Base-by-base conservation (phyloP, 2,329 filamentous ascomycete species). In the Neoarthrinium moseri region DNA sequence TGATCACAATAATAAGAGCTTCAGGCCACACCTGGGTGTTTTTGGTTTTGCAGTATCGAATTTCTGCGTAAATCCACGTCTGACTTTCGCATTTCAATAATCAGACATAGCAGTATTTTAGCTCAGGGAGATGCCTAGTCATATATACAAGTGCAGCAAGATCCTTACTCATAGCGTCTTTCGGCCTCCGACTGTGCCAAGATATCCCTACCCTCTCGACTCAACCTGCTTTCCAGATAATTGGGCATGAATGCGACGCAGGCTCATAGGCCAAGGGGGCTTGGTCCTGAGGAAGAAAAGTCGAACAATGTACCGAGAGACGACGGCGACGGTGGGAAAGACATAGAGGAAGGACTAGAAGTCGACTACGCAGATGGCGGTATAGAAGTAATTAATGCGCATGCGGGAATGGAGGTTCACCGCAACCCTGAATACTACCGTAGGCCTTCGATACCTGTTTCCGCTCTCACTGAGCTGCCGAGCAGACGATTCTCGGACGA, bases 401-500 rank as follows among this genome's bases (percentile, higher is more conserved):
- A 46, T 21, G 44, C 41, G 22, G 44, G 44, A 5, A 34, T 46
- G 15, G 44, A 46, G 24, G 36, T 46, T 26, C 24, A 29, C 15
- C n/a, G 15, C 24, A 15, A 17, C 5, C 22, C 26, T 12, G 24
- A 22, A n/a, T 26, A 17, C 8, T n/a, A 32, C 8, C 34, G 27
- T 12, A 26, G 43, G 26, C 15, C 34, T 2, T 33, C 33, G 10
- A 38, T 45, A 7, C 33, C 33, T 4, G 21, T 39, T 13, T 45
- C 35, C 6, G 22, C 22, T 6, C 18, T 30, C 17, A 32, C 35
- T 24, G 43, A 27, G 35, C 37, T 41, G 8, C 12, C 38, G 7
- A 21, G 8, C 24, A 13, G 21, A 23, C 26, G 29, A 17, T n/a
- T 29, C 26, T n/a, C 8, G 26, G 26, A 29, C n/a, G 26, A 41